Evolutionary conservation across 1,139 yeast species (phyloP).

Genomic region (Saccharomyces hybrid): DNA sequence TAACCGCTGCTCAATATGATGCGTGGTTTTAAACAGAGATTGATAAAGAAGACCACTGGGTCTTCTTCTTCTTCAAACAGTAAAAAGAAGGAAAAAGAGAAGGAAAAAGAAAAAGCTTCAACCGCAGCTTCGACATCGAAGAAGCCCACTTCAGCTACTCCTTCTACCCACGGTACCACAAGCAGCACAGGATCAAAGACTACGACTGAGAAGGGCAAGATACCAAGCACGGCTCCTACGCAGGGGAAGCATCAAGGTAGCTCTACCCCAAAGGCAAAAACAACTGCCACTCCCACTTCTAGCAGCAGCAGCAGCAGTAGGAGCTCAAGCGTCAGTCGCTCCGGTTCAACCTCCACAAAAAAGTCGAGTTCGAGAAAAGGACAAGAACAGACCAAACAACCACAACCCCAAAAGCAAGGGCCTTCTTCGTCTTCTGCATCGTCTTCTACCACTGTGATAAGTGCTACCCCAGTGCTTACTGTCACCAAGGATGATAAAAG

Average conservation of each 20-base stretch:
- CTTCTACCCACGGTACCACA: conserved; percentile 1
- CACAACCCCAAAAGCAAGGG: conserved; percentile 9
- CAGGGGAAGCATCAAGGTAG: conserved; percentile 2
- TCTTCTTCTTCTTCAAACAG: conserved; percentile 21
- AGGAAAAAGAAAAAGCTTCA: conserved; percentile 14
- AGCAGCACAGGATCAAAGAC: conserved; percentile 1
- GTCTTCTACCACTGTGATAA: neutral
- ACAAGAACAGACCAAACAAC: conserved; percentile 8
- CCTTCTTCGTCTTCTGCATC: neutral
- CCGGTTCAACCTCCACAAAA: conserved; percentile 10
- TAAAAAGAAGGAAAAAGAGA: conserved; percentile 26
- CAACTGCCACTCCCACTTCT: conserved; percentile 1
- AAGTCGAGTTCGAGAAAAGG: conserved; percentile 9
- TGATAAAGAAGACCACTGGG: conserved; percentile 31
- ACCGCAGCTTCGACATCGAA: neutral
- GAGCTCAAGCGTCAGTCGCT: conserved; percentile 6
- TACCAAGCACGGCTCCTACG: neutral
- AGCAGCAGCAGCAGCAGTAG: conserved; percentile 1
- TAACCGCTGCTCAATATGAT: conserved; percentile 32
- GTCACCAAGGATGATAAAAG: conserved; percentile 4
- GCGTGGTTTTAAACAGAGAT: conserved; percentile 41
- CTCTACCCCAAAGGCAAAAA: conserved; percentile 3
- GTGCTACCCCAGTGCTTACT: conserved; percentile 6
- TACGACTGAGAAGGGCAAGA: neutral
- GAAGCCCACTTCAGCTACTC: conserved; percentile 1